phyloP scores from a whole-genome alignment of 2,329 filamentous ascomycete species.

The Claviceps pusilla region DNA sequence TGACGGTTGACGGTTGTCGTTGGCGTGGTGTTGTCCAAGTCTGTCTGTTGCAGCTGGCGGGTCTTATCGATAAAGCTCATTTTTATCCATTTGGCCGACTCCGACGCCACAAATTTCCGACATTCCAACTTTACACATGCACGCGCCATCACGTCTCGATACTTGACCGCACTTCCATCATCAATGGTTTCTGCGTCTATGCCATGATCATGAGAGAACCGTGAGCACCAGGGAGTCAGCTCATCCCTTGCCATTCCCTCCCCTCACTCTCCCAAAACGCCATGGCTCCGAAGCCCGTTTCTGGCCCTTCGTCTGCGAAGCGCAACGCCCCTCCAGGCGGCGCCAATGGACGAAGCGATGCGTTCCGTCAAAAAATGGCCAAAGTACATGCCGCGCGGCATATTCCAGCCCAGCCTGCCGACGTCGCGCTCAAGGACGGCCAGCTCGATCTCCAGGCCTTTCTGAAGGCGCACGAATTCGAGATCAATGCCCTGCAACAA shows the following conservation, averaged over 20 bases:
- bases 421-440: slow-evolving; percentile 47
- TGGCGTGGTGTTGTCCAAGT: background rate
- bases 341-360: slow-evolving; percentile 11
- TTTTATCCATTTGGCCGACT: no score
- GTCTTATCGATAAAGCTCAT: no score
- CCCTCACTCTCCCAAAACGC: background rate
- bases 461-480: slow-evolving; percentile 70
- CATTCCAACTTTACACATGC: no score
- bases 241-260: background rate
- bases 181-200: background rate
- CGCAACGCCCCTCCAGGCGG: slow-evolving; percentile 11
- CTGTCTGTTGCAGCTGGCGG: no score
- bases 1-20: no score
- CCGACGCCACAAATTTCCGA: background rate
- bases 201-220: background rate
- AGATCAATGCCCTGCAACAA: slow-evolving; percentile 71
- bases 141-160: background rate
- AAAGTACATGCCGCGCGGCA: slow-evolving; percentile 31
- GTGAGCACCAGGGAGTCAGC: background rate
- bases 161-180: background rate
- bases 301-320: slow-evolving; percentile 14
- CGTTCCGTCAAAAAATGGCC: slow-evolving; percentile 25
- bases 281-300: slow-evolving; percentile 14
- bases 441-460: slow-evolving; percentile 77
- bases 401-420: slow-evolving; percentile 35